Evolutionary conservation across 495 filamentous ascomycete genomes (phyloP).

Genomic region (Pseudoneurospora amorphoporcata): DNA sequence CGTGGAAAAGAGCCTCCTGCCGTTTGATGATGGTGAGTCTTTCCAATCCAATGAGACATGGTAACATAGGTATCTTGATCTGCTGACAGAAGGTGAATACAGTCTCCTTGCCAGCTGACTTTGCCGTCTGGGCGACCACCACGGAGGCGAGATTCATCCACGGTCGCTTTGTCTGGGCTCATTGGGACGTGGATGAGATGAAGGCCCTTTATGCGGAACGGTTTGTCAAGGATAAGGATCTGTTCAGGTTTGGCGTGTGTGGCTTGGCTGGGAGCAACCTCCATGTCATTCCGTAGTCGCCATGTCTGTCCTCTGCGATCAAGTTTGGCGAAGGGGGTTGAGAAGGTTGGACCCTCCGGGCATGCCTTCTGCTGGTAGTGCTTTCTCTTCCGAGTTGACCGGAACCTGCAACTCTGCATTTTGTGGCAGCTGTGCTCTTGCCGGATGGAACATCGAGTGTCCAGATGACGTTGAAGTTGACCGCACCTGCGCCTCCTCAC

Average conservation of each 20-base stretch:
- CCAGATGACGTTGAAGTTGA: too few relatives aligned
- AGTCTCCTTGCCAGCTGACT: constrained; percentile 36
- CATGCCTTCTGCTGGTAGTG: too few relatives aligned
- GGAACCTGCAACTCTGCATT: too few relatives aligned
- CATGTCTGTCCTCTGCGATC: too few relatives aligned
- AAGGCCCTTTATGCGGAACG: background rate
- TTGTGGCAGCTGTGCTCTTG: too few relatives aligned
- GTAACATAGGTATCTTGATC: too few relatives aligned
- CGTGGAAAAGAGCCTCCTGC: constrained; percentile 1
- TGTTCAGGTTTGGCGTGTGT: background rate
- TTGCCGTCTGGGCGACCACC: constrained; percentile 39
- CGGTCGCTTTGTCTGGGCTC: constrained; percentile 37
- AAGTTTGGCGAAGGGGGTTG: too few relatives aligned
- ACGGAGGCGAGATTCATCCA: constrained; percentile 43
- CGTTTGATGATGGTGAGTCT: constrained; percentile 30
- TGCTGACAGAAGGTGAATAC: constrained; percentile 1
- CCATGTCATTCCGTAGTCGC: background rate
- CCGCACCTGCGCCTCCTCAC: too few relatives aligned
- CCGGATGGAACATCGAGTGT: too few relatives aligned
- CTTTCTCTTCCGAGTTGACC: too few relatives aligned
- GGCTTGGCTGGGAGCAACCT: background rate
- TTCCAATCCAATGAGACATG: background rate
- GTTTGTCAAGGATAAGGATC: background rate
- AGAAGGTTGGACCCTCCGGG: too few relatives aligned
- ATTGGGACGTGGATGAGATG: constrained; percentile 48